Percentiles rank a stretch among this genome's conserved stretches.
Evolutionary conservation across 179 eudicot genomes (phyloP).

Genomic region (Heliamphora pulchella): DNA sequence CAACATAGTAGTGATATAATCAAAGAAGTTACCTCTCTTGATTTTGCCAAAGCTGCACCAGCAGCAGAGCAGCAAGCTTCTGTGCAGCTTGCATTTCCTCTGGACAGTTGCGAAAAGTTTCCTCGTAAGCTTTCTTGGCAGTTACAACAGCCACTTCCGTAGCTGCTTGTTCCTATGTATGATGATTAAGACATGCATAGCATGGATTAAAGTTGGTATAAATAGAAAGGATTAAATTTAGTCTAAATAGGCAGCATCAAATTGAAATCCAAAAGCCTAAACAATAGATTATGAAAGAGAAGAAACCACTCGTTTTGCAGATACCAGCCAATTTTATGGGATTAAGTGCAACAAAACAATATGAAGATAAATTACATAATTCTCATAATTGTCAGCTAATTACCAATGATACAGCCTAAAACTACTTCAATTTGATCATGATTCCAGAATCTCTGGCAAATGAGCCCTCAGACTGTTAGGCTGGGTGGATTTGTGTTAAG

Average conservation of each 20-base stretch:
- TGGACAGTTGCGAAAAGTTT: conserved; percentile 21
- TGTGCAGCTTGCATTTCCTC: conserved; percentile 44
- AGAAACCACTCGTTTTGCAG: background rate
- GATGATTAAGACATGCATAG: background rate
- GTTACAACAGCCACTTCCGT: conserved; percentile 65
- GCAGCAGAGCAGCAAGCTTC: conserved; percentile 40
- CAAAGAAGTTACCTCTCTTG: conserved; percentile 39
- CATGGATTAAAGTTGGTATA: background rate
- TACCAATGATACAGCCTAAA: no score
- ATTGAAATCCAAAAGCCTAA: background rate
- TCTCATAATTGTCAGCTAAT: no score
- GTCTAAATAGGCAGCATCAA: background rate
- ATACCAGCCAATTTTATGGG: background rate
- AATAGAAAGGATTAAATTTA: no score
- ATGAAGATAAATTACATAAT: no score
- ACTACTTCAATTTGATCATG: no score
- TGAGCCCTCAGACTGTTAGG: no score
- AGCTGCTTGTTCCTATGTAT: conserved; percentile 59
- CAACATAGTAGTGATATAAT: background rate
- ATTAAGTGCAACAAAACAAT: background rate
- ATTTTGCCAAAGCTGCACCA: conserved; percentile 41
- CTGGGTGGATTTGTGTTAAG: no score
- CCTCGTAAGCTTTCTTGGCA: conserved; percentile 38
- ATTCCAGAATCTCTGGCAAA: no score
- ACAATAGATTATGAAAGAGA: background rate